phyloP scores from a whole-genome alignment of 495 filamentous ascomycete species.

The Alectoria sarmentosa region DNA sequence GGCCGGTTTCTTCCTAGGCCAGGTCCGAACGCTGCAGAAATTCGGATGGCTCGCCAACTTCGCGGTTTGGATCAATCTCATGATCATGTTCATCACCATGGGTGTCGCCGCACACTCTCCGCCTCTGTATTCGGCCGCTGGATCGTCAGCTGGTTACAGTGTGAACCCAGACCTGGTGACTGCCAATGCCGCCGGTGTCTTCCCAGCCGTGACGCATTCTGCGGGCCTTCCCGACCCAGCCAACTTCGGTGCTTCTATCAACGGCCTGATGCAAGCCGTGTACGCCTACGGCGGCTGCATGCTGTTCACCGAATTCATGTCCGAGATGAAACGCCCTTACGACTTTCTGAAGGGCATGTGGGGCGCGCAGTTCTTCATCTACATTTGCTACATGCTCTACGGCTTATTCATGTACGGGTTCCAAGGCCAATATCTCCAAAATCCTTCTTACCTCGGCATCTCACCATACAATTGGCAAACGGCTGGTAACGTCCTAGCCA shows the following conservation, averaged over 20 bases:
- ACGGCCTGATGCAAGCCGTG: slow-evolving; percentile 53
- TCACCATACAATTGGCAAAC: slow-evolving; percentile 46
- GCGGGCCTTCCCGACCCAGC: slow-evolving; percentile 16
- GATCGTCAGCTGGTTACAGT: slow-evolving; percentile 30
- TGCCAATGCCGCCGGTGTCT: slow-evolving; percentile 10
- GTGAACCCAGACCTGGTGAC: slow-evolving; percentile 16
- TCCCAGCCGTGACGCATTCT: slow-evolving; percentile 9
- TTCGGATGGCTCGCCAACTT: slow-evolving; percentile 55
- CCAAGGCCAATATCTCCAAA: slow-evolving; percentile 50
- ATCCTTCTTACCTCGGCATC: slow-evolving; percentile 49
- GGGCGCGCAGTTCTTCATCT: slow-evolving; percentile 52
- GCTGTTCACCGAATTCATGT: slow-evolving; percentile 58
- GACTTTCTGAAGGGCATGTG: slow-evolving; percentile 58
- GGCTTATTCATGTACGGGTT: slow-evolving; percentile 51
- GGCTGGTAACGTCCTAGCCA: slow-evolving; percentile 48
- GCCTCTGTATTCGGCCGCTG: slow-evolving; percentile 39
- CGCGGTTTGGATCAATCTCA: slow-evolving; percentile 49
- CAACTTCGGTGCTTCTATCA: slow-evolving; percentile 31
- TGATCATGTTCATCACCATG: slow-evolving; percentile 44
- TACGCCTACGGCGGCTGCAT: slow-evolving; percentile 54
- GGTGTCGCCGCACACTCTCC: slow-evolving; percentile 37
- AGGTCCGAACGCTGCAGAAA: slow-evolving; percentile 45
- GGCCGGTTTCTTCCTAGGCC: slow-evolving; percentile 36
- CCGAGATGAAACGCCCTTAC: slow-evolving; percentile 56
- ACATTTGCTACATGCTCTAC: slow-evolving; percentile 46